Base-by-base conservation (phyloP, 2,329 filamentous ascomycete genomes). In the Arachnomyces sp. region DNA sequence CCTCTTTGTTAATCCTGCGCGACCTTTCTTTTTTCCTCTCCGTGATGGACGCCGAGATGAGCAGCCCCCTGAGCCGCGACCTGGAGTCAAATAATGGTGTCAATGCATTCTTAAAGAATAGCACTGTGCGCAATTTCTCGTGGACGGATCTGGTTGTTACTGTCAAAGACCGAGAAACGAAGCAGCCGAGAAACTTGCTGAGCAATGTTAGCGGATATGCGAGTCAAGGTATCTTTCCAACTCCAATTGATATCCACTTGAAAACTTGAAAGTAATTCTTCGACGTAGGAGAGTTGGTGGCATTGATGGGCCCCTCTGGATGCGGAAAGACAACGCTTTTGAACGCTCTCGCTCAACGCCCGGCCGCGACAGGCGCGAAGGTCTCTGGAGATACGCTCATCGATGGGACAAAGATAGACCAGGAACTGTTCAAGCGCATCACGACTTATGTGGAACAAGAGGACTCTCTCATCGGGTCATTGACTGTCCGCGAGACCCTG, bases 371-470 rank as follows among this genome's bases (percentile, higher is more conserved):
- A 1, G 72, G 73, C 2, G 69, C 77, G 2, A 69, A 68, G 4
- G 68, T 75, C 5, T 58, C 71, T 20, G 75, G 76, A 12, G 58
- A 67, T 2, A 67, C 79, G 11, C 68, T 74, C 40, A 70, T 85
- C 49, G 88, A 92, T 58, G 82, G 82, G 20, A 57, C 55, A 2
- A 53, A 62, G 3, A 63, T 78, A 3, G 70, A 77, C 1, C 61
- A 68, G 6, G 58, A 67, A 6, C 66, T 67, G 0, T 82, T 90
- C 49, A 76, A 77, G 13, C 70, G 75, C 35, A 70, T 90, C 36
- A 82, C 76, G 40, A 78, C 78, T 34, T 93, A 88, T 55, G 87
- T 93, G 15, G 87, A 94, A 65, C 87, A 94, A 59, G 85, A 93
- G 49, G 87, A 94, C 66, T 81, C 84, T 1, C 70, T 93, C 9